Percentiles rank a stretch among this genome's conserved stretches.
Evolutionary conservation across 208 protist genomes (phyloP).

Genomic region (Strigomonas culicis): DNA sequence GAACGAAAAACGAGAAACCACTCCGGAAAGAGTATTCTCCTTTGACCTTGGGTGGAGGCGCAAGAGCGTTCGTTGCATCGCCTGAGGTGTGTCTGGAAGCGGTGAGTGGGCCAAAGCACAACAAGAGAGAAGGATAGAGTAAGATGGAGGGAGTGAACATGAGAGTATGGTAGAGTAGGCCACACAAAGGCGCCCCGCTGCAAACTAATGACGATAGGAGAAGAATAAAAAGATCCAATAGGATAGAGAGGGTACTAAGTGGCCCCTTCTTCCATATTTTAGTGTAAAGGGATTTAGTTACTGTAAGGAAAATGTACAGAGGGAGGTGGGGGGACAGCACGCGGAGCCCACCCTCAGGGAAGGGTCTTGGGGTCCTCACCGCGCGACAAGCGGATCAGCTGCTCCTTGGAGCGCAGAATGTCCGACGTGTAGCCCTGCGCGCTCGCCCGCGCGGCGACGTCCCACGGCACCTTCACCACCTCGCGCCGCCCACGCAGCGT

Average conservation of each 20-base stretch:
- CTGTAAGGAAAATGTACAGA: background rate
- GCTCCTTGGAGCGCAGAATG: conserved; percentile 78
- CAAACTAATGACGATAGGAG: background rate
- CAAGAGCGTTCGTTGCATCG: no score
- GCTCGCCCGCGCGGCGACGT: conserved; percentile 62
- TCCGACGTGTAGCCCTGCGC: conserved; percentile 64
- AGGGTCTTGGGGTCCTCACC: conserved; percentile 84
- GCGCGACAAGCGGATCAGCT: conserved; percentile 75
- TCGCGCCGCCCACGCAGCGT: conserved; percentile 16
- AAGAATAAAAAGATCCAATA: background rate
- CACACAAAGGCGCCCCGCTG: no score
- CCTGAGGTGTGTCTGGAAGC: no score
- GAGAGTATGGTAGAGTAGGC: no score
- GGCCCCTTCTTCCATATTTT: no score
- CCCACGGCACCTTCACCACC: conserved; percentile 89
- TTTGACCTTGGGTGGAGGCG: no score
- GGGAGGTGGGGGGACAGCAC: background rate
- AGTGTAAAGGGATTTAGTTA: background rate
- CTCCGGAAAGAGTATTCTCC: no score
- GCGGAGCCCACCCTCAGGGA: conserved; percentile 28
- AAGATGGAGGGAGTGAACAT: no score
- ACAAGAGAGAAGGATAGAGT: no score
- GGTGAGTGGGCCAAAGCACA: no score
- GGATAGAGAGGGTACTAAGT: background rate
- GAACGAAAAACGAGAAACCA: no score